Base-by-base conservation (phyloP, 208 protist genomes). In the Lotmaria passim region DNA sequence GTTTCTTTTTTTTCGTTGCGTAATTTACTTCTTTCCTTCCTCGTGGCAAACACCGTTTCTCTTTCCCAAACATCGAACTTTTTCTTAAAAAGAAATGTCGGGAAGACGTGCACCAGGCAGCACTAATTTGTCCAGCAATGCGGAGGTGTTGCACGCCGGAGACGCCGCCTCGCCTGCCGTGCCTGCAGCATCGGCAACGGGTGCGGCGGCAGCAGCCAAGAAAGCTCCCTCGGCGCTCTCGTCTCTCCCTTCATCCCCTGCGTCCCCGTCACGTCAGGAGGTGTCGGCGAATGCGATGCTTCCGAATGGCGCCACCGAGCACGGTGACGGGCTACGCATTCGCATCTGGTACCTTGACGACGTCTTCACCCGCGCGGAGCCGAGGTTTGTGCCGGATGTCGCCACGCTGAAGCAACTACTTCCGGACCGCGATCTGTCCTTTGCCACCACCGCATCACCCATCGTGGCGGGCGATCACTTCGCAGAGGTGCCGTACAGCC, bases 261-360 rank as follows among this genome's bases (percentile, higher is more conserved):
- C 21, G 21, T 30, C 10, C 44, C 0, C 28, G 1, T 30, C 8
- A 7, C 39, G 28, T 12, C 44, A 58, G 36, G 56, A 12, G 12
- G 14, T 53, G 4, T 0, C 48, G 7, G 26, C 48, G 23, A 50
- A 19, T 17, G 21, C 36, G n/a, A 8, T 21, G 8, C n/a, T 38
- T 11, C 8, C 8, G 44, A 57, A 38, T 2, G 55, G 57, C 15
- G 24, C 47, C 31, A 7, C 3, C 28, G 36, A 34, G 3, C n/a
- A 38, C 24, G 26, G 30, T 14, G 69, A 58, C 23, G 52, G 7
- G 8, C 17, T 63, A 4, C 44, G 17, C 60, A 75, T 75, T 51
- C 69, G 46, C 6, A 53, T 75, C 21, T 57, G 60, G 46, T 75
- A 75, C 44, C 69, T 75, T 34, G 69, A 68, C 26, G 69, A 64